Percentiles rank a stretch among this genome's conserved stretches.
phyloP scores from a whole-genome alignment of 2,329 filamentous ascomycete species.

The Penicillium sp. region DNA sequence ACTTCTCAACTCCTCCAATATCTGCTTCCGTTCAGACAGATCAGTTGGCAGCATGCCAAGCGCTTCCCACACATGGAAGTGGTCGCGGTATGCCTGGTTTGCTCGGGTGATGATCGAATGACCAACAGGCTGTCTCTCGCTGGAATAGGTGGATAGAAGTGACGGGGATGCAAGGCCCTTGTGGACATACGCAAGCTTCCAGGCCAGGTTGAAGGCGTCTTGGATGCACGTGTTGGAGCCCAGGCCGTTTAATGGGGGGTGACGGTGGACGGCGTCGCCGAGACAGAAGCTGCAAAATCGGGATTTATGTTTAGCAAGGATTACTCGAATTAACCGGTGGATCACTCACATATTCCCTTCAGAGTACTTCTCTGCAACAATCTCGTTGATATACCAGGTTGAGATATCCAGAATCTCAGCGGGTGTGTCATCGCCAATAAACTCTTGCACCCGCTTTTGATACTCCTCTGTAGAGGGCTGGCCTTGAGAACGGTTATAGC shows the following conservation, averaged over 20 bases:
- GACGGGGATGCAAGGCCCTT: slow-evolving; percentile 25
- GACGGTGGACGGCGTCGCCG: slow-evolving; percentile 52
- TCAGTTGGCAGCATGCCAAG: slow-evolving; percentile 40
- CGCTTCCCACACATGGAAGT: slow-evolving; percentile 40
- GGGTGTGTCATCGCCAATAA: slow-evolving; percentile 49
- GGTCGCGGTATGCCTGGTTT: slow-evolving; percentile 50
- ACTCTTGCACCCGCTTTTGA: slow-evolving; percentile 38
- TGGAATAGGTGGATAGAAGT: slow-evolving; percentile 39
- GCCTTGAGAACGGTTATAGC: slow-evolving; percentile 23
- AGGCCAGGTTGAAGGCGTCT: slow-evolving; percentile 50
- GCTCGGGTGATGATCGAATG: slow-evolving; percentile 45
- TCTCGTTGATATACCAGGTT: slow-evolving; percentile 56
- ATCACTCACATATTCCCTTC: slow-evolving; percentile 39
- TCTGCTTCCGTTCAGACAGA: not conserved
- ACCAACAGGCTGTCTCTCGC: slow-evolving; percentile 46
- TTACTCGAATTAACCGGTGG: not conserved
- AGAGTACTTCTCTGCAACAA: slow-evolving; percentile 50
- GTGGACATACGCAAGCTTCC: slow-evolving; percentile 47
- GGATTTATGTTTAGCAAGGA: not conserved
- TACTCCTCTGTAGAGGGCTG: slow-evolving; percentile 44
- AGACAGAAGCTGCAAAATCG: slow-evolving; percentile 41
- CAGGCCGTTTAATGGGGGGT: slow-evolving; percentile 51
- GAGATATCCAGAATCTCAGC: slow-evolving; percentile 47
- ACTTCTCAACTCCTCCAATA: slow-evolving; percentile 32
- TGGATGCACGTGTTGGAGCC: slow-evolving; percentile 54